Evolutionary conservation across 305 asterid genomes (phyloP).

Genomic region (Fraxinus sp.): DNA sequence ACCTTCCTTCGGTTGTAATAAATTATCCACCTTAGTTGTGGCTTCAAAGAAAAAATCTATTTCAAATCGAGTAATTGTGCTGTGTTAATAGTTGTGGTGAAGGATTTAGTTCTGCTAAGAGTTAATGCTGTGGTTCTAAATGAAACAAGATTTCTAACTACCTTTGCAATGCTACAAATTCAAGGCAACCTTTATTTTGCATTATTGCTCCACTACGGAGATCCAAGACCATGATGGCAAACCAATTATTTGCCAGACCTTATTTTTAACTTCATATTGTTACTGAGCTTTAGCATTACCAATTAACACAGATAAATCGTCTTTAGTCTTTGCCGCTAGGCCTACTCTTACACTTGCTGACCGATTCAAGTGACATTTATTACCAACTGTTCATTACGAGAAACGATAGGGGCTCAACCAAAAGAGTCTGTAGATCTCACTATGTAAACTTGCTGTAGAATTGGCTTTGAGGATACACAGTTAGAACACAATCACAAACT

Average conservation of each 20-base stretch:
- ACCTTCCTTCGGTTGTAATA: not conserved
- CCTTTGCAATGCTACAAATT: not conserved
- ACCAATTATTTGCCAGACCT: not conserved
- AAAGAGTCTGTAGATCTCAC: not conserved
- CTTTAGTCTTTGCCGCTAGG: not conserved
- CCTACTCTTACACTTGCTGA: not conserved
- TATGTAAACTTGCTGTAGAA: not conserved
- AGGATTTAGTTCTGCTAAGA: not conserved
- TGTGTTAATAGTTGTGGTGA: not conserved
- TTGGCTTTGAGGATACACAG: not conserved
- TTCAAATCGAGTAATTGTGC: not conserved
- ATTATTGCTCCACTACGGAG: not conserved
- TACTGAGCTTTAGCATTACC: not conserved
- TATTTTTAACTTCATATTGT: not conserved
- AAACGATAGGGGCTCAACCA: not conserved
- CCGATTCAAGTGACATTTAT: not conserved
- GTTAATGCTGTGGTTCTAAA: not conserved
- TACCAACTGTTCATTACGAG: not conserved
- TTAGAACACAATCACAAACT: not conserved
- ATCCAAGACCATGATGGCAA: not conserved
- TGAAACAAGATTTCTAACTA: not conserved
- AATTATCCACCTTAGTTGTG: not conserved
- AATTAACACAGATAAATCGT: not conserved
- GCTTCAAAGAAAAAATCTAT: not conserved
- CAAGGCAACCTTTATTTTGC: not conserved